Evolutionary conservation across 768 basidiomycete genomes (phyloP), one percentile per base, ranked within the genome.

Genomic region (Saitozyma podzolica): DNA sequence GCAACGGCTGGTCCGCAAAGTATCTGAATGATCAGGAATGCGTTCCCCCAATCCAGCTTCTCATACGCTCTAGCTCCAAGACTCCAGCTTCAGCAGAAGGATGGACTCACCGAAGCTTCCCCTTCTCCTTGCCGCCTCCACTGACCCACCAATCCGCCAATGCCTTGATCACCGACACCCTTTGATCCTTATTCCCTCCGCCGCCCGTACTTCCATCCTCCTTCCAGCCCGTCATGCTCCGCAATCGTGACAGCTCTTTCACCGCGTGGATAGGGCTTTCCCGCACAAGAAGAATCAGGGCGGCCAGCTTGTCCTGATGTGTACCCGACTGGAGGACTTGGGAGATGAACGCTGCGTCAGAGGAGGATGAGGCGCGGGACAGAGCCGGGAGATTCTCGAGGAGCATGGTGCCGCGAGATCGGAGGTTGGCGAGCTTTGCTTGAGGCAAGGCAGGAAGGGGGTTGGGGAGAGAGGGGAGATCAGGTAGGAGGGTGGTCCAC

Each of bases 121-220:
- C 83, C 62, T 84, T 82, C 0, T 92, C 91, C 17, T 87, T 90
- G n/a, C 92, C 92, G 20, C 93, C 94, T 40, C 92, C 93, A 51
- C 67, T 66, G 10, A 89, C 85, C 92, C 93, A 96, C 93, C 95
- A 97, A 84, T 98, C 95, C 40, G 91, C 88, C 61, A 99, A 83
- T 64, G 93, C 95, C 49, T 94, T 84, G 58, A 95, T 75, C 3
- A 94, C 93, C 67, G 94, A 92, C 50, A 96, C 77, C 68, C 89
- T 87, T 81, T 97, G 94, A 55, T 93, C 93, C n/a, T 94, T 84
- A 37, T 78, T 78, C 3, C 77, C 75, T 48, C 77, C 78, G 2
- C 78, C 70, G 14, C 70, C 69, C 4, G 66, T 59, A 6, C 60
- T 63, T 0, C 73, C 76, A 3, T 91, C 91, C 47, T 91, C 92